phyloP scores from a whole-genome alignment of 2,329 filamentous ascomycete genomes.

The Pseudocercospora fuligena region DNA sequence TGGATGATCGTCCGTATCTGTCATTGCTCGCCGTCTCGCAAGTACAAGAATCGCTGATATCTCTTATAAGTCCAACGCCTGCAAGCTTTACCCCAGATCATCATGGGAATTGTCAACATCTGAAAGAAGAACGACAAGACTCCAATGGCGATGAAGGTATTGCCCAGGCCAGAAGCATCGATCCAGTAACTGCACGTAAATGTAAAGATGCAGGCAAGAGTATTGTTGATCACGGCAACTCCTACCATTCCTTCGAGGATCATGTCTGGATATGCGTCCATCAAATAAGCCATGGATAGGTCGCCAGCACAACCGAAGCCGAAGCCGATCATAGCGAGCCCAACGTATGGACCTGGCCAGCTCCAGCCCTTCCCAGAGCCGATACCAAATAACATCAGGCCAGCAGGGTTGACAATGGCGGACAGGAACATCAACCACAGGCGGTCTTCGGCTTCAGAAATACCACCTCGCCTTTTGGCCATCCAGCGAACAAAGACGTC shows the following conservation, averaged over 20 bases:
- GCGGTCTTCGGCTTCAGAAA: conserved; percentile 61
- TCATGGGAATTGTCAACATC: conserved; percentile 59
- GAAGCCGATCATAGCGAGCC: conserved; percentile 63
- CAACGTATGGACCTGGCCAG: conserved; percentile 60
- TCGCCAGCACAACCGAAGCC: conserved; percentile 65
- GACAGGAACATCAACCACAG: conserved; percentile 58
- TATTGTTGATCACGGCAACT: conserved; percentile 63
- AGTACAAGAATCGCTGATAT: conserved; percentile 33
- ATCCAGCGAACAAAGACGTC: conserved; percentile 62
- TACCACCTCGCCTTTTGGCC: conserved; percentile 57
- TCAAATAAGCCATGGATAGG: conserved; percentile 57
- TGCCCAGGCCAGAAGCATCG: conserved; percentile 50
- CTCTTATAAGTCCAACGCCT: conserved; percentile 52
- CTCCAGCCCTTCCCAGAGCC: conserved; percentile 56
- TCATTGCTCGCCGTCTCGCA: conserved; percentile 34
- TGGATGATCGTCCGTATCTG: background rate
- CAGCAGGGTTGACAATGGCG: conserved; percentile 56
- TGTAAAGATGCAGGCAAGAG: conserved; percentile 59
- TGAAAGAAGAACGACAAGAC: conserved; percentile 58
- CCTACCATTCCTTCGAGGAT: conserved; percentile 64
- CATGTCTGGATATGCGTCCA: conserved; percentile 62
- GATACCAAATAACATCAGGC: conserved; percentile 60
- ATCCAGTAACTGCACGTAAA: conserved; percentile 55
- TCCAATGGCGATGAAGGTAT: conserved; percentile 59
- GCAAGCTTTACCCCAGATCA: conserved; percentile 57